phyloP scores from a whole-genome alignment of 1,139 yeast species.

The Pichia sp. region DNA sequence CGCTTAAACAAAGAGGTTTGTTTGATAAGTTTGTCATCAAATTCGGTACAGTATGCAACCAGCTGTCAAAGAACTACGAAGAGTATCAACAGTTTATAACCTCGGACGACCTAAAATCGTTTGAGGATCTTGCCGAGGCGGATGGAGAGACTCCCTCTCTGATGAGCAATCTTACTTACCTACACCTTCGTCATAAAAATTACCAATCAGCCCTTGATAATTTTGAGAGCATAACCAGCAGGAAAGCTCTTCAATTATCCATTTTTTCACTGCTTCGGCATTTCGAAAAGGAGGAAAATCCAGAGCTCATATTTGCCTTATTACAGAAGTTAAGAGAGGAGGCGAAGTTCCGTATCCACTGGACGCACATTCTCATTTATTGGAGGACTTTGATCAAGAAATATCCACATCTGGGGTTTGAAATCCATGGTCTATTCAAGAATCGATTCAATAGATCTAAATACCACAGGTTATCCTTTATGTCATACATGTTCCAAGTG shows the following conservation, averaged over 20 bases:
- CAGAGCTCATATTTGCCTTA: slow-evolving; percentile 11
- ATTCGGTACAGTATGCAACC: slow-evolving; percentile 12
- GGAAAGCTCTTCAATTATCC: slow-evolving; percentile 9
- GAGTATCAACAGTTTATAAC: slow-evolving; percentile 7
- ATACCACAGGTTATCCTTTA: slow-evolving; percentile 9
- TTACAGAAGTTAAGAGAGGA: slow-evolving; percentile 6
- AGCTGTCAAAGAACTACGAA: slow-evolving; percentile 5
- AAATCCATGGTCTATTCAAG: slow-evolving; percentile 9
- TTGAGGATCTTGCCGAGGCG: slow-evolving; percentile 3
- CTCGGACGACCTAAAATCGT: slow-evolving; percentile 4
- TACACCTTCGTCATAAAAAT: slow-evolving; percentile 14
- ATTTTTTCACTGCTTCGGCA: slow-evolving; percentile 11
- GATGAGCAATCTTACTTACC: slow-evolving; percentile 14
- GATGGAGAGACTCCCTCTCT: slow-evolving; percentile 9
- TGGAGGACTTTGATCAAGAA: slow-evolving; percentile 19
- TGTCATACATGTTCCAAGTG: slow-evolving; percentile 5
- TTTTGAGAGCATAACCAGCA: slow-evolving; percentile 5
- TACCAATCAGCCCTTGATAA: slow-evolving; percentile 9
- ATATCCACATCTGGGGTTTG: slow-evolving; percentile 16
- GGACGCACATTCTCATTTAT: slow-evolving; percentile 12
- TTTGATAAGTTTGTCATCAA: slow-evolving; percentile 10
- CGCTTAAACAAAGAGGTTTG: slow-evolving; percentile 11
- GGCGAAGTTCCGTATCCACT: slow-evolving; percentile 9
- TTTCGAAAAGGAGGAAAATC: slow-evolving; percentile 14
- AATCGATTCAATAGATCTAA: slow-evolving; percentile 7